A percentile compares a stretch with the other conserved stretches of the same genome.
Evolutionary conservation across 2,329 filamentous ascomycete species (phyloP).

Genomic region (Alternaria alternata): DNA sequence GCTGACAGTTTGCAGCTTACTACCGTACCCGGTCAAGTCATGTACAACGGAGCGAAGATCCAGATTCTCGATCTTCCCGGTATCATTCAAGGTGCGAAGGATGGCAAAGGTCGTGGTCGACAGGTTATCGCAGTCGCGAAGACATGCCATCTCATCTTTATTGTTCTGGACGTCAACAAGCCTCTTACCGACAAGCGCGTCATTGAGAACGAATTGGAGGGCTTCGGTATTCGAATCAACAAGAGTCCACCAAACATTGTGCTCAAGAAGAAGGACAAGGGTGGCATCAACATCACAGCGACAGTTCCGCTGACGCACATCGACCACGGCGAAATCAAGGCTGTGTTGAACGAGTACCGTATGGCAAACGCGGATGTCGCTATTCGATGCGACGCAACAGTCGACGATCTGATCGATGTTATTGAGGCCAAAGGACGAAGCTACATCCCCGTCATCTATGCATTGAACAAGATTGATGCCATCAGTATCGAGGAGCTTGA

Average conservation of each 20-base stretch:
- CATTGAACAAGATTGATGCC: slow-evolving; percentile 98
- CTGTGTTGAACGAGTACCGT: slow-evolving; percentile 95
- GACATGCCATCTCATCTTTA: slow-evolving; percentile 98
- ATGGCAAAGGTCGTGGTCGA: slow-evolving; percentile 94
- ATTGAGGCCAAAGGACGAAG: slow-evolving; percentile 92
- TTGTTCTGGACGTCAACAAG: slow-evolving; percentile 98
- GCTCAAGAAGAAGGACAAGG: slow-evolving; percentile 99
- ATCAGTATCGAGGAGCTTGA: slow-evolving; percentile 98
- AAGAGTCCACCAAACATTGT: slow-evolving; percentile 97
- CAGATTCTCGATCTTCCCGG: slow-evolving; percentile 98
- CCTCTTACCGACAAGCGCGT: slow-evolving; percentile 95
- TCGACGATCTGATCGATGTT: slow-evolving; percentile 96
- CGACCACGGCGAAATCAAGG: slow-evolving; percentile 94
- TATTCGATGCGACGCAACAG: slow-evolving; percentile 95
- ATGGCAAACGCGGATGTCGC: slow-evolving; percentile 97
- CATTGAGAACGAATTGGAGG: slow-evolving; percentile 94
- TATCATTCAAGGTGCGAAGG: slow-evolving; percentile 98
- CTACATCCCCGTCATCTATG: slow-evolving; percentile 99
- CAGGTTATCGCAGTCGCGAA: slow-evolving; percentile 99
- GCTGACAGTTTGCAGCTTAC: slow-evolving; percentile 65
- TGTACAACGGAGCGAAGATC: slow-evolving; percentile 96
- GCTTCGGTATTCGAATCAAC: slow-evolving; percentile 97
- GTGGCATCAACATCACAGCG: slow-evolving; percentile 93
- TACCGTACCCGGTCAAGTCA: slow-evolving; percentile 93
- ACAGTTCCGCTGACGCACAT: slow-evolving; percentile 93